A percentile compares a stretch with the other conserved stretches of the same genome.
phyloP scores from a whole-genome alignment of 352 stramenopile genomes.

The Pythium graminicola region DNA sequence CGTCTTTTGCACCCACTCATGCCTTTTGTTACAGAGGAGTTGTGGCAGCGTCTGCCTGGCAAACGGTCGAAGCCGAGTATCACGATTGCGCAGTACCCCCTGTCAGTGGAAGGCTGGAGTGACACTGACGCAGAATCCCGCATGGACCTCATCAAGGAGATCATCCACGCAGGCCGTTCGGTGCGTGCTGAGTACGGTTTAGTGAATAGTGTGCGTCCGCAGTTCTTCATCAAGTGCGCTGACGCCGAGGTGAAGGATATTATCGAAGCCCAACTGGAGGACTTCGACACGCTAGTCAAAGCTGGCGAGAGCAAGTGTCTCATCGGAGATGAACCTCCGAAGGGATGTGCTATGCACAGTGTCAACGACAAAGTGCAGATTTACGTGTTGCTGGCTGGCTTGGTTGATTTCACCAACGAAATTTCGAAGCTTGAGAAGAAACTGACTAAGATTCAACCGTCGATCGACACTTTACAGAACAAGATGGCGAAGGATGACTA shows the following conservation, averaged over 20 bases:
- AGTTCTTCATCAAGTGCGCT: constrained; percentile 88
- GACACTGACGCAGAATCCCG: constrained; percentile 86
- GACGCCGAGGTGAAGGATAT: constrained; percentile 66
- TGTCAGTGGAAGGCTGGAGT: constrained; percentile 70
- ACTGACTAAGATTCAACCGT: constrained; percentile 70
- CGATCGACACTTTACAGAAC: constrained; percentile 65
- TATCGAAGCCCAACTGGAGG: constrained; percentile 81
- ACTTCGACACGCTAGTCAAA: constrained; percentile 95
- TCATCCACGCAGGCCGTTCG: constrained; percentile 95
- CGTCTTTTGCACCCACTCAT: constrained; percentile 97
- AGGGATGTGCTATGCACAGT: constrained; percentile 88
- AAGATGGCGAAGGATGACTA: constrained; percentile 82
- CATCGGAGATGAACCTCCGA: constrained; percentile 67
- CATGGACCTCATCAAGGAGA: constrained; percentile 92
- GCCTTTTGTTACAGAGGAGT: constrained; percentile 97
- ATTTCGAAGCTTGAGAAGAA: constrained; percentile 89
- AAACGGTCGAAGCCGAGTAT: constrained; percentile 65
- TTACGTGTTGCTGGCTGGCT: constrained; percentile 74
- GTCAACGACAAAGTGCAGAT: constrained; percentile 93
- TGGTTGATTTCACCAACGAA: constrained; percentile 87
- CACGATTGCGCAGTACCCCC: constrained; percentile 74
- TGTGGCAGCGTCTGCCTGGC: constrained; percentile 82
- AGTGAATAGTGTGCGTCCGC: constrained; percentile 67
- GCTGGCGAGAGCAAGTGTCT: constrained; percentile 88
- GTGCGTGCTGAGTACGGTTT: constrained; percentile 85